phyloP scores from a whole-genome alignment of 495 filamentous ascomycete genomes.

The Penicillium steckii region DNA sequence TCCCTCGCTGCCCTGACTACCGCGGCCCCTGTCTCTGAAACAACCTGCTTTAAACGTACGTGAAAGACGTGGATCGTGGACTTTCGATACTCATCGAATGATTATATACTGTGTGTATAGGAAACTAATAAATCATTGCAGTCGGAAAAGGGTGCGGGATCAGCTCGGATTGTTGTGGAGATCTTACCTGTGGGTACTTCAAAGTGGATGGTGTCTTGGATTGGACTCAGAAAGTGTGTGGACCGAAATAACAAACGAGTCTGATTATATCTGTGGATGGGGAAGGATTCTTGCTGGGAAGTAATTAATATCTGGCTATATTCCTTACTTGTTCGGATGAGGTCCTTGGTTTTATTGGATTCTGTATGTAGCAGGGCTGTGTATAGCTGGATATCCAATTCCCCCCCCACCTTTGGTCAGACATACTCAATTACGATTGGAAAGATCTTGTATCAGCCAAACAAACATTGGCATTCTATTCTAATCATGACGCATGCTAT shows the following conservation, averaged over 20 bases:
- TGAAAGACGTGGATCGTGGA: neutral
- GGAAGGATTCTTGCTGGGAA: neutral
- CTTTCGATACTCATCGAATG: too few relatives aligned
- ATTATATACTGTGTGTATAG: too few relatives aligned
- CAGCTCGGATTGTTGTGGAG: neutral
- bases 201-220: neutral
- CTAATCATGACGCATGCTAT: conserved; percentile 3
- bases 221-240: conserved; percentile 1
- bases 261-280: neutral
- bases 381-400: conserved; percentile 1
- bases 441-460: neutral
- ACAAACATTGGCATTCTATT: neutral
- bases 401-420: neutral
- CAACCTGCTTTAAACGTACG: neutral
- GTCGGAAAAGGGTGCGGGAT: neutral
- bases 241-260: neutral
- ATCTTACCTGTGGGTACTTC: neutral
- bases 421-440: neutral
- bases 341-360: neutral
- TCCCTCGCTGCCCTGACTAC: neutral
- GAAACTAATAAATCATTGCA: neutral
- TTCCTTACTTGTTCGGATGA: neutral
- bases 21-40: neutral
- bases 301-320: neutral
- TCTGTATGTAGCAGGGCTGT: conserved; percentile 1